Percentiles rank a stretch among this genome's conserved stretches.
Conservation (phyloP, 768 basidiomycete species). For the Amanita rimosa region DNA sequence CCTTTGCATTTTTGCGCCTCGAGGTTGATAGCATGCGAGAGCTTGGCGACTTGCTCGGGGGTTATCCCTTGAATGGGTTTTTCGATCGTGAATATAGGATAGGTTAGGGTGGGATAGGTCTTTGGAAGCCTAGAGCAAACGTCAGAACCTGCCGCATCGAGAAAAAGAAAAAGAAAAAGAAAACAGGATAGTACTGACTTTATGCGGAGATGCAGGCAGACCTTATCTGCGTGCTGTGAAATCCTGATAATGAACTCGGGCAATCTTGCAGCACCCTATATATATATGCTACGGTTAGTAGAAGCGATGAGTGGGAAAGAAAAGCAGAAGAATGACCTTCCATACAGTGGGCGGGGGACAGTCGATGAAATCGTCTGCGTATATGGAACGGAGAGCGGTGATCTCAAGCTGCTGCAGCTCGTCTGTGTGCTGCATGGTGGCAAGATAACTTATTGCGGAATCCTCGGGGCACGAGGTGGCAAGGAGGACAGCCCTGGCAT, state of each 20-base stretch:
- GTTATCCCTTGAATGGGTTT: constrained; percentile 52
- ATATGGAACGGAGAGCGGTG: constrained; percentile 71
- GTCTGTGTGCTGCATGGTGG: constrained; percentile 31
- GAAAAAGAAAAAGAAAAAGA: neutral
- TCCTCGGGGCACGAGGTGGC: too few species aligned
- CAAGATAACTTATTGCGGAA: too few species aligned
- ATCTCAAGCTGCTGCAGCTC: constrained; percentile 62
- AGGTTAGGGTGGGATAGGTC: constrained; percentile 66
- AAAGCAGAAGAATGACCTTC: constrained; percentile 45
- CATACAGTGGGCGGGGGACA: constrained; percentile 70
- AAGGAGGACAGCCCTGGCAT: too few species aligned
- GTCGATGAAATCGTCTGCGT: constrained; percentile 66
- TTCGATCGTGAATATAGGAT: constrained; percentile 56
- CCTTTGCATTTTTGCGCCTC: constrained; percentile 60
- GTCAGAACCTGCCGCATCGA: neutral
- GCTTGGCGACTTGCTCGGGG: constrained; percentile 41
- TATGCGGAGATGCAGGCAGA: constrained; percentile 57
- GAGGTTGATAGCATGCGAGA: constrained; percentile 48
- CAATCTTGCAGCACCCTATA: constrained; percentile 53
- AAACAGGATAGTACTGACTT: constrained; percentile 37
- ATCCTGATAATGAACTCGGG: constrained; percentile 74
- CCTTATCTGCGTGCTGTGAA: constrained; percentile 45
- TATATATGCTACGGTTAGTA: constrained; percentile 16
- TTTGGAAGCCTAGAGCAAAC: constrained; percentile 51
- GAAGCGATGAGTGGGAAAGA: neutral